Base-by-base conservation (phyloP, 352 stramenopile genomes). In the Phytophthora fragariae region DNA sequence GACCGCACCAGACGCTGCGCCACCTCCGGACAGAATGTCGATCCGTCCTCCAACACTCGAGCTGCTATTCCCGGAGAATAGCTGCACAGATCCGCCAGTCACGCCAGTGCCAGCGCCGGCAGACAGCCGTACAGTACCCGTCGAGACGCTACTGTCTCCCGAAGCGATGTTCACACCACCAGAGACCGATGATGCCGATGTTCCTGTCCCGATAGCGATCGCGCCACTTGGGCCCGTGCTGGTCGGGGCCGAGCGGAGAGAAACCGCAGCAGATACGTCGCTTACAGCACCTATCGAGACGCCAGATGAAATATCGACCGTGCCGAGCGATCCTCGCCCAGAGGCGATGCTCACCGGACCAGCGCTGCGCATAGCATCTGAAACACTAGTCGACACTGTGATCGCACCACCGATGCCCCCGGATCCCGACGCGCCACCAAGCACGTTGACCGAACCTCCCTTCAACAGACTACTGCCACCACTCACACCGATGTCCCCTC, bases 361-460 rank as follows among this genome's bases (percentile, higher is more conserved):
- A 62, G 65, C 65, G 24, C 65, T 72, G 52, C 65, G 65, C 65
- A 72, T 72, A 11, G 56, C 39, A 56, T 72, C 65, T 5, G 65
- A 72, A 8, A 65, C 65, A 17, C 57, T 66, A 50, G 57, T 62
- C 21, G 63, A 70, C 44, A 70, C 46, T 11, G 55, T 59, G 19
- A 70, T 35, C 3, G 31, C 44, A 21, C 63, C 63, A 29, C 63
- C 63, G 24, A 19, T 59, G 9, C 29, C 60, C 11, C 46, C 57
- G 15, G 62, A 66, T 8, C 24, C 60, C 24, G 60, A 57, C 11
- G 31, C 58, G 11, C 57, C 60, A n/a, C 29, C 54, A 12, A 56
- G 47, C 15, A 57, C 50, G 24, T 75, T 75, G 21, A 82, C 73
- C 50, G 72, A 72, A 5, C 76, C 72, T 58, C 72, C 76, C 12